A percentile compares a stretch with the other conserved stretches of the same genome.
Conservation (phyloP, 2,329 filamentous ascomycete species). For the Elsinoe australis region DNA sequence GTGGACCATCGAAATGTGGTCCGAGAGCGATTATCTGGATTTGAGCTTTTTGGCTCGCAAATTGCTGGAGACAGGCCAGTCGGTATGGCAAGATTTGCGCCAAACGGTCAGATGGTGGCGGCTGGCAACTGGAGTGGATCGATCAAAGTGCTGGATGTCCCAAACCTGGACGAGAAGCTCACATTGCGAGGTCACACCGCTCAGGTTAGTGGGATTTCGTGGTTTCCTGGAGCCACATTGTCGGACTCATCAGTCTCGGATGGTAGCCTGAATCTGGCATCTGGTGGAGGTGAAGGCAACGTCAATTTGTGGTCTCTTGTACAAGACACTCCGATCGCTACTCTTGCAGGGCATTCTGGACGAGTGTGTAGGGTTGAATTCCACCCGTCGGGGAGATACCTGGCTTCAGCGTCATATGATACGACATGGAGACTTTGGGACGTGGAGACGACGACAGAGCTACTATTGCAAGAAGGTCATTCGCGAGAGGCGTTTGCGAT, state of each 20-base stretch:
- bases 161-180: slow-evolving; percentile 68
- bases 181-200: slow-evolving; percentile 77
- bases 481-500: slow-evolving; percentile 87
- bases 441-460: slow-evolving; percentile 72
- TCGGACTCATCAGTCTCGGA: slow-evolving; percentile 56
- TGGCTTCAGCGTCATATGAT: slow-evolving; percentile 91
- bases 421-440: slow-evolving; percentile 98
- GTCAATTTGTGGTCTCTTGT: slow-evolving; percentile 86
- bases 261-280: slow-evolving; percentile 74
- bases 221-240: slow-evolving; percentile 77
- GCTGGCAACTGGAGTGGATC: slow-evolving; percentile 90
- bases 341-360: slow-evolving; percentile 72
- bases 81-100: slow-evolving; percentile 85
- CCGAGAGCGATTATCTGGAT: slow-evolving; percentile 71
- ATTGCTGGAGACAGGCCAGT: slow-evolving; percentile 85
- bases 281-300: slow-evolving; percentile 79
- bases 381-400: slow-evolving; percentile 80
- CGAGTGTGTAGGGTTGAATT: slow-evolving; percentile 90
- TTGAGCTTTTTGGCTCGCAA: slow-evolving; percentile 90
- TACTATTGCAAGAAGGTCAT: slow-evolving; percentile 88
- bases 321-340: slow-evolving; percentile 76
- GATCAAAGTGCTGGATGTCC: slow-evolving; percentile 77
- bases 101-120: slow-evolving; percentile 73
- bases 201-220: slow-evolving; percentile 82
- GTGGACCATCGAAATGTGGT: slow-evolving; percentile 85